A percentile compares a stretch with the other conserved stretches of the same genome.
Evolutionary conservation across 331 rosid species (phyloP).

Genomic region (Pyracantha coccinea): DNA sequence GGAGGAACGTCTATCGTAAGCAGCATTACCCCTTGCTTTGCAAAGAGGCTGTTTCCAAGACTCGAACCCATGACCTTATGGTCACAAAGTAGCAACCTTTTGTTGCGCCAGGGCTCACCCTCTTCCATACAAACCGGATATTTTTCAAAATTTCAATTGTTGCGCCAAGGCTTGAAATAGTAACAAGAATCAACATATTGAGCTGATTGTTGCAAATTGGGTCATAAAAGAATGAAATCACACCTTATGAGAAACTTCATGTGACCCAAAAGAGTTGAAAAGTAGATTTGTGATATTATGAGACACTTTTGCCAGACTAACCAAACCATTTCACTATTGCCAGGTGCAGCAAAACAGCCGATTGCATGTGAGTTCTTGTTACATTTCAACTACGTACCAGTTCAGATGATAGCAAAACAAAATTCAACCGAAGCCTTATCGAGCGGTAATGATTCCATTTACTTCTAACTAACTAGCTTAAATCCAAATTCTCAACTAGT

Average conservation of each 20-base stretch:
- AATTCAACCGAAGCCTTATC: not conserved
- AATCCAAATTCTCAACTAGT: not conserved
- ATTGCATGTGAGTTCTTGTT: not conserved
- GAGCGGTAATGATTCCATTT: not conserved
- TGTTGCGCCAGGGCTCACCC: too few relatives aligned
- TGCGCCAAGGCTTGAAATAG: not conserved
- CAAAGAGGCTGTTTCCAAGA: too few relatives aligned
- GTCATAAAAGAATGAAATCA: not conserved
- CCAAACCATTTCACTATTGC: not conserved
- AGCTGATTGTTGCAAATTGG: not conserved
- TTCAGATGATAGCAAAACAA: not conserved
- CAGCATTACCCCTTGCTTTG: too few relatives aligned
- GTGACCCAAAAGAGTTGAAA: not conserved
- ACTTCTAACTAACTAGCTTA: not conserved
- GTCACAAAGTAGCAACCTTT: too few relatives aligned
- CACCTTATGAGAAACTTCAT: not conserved
- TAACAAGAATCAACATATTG: not conserved
- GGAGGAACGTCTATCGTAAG: too few relatives aligned
- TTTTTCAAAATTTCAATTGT: too few relatives aligned
- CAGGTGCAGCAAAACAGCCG: not conserved
- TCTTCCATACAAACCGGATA: too few relatives aligned
- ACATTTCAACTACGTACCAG: not conserved
- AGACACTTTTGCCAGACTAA: not conserved
- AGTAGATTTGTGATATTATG: not conserved
- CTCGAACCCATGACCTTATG: too few relatives aligned